Conservation (phyloP, 805 yeast genomes). For the Cyberlindnera amylophila region DNA sequence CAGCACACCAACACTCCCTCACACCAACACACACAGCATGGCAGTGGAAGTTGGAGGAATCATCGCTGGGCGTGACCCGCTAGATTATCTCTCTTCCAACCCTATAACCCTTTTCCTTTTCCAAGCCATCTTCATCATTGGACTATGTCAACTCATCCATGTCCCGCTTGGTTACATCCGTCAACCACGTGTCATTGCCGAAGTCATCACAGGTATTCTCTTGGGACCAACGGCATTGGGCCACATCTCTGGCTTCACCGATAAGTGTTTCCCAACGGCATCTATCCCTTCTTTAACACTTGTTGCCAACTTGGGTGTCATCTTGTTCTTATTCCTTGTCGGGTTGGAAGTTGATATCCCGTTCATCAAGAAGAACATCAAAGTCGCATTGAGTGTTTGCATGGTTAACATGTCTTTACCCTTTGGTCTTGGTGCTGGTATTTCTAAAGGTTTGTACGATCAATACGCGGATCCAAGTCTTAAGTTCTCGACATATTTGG, state of each 20-base stretch:
- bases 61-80: slow-evolving; percentile 68
- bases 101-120: slow-evolving; percentile 70
- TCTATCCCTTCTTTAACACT: slow-evolving; percentile 63
- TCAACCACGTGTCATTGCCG: slow-evolving; percentile 81
- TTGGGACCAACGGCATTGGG: slow-evolving; percentile 78
- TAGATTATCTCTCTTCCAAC: slow-evolving; percentile 49
- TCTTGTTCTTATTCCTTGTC: slow-evolving; percentile 68
- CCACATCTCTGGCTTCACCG: slow-evolving; percentile 61
- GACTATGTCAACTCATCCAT: slow-evolving; percentile 56
- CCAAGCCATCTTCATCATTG: slow-evolving; percentile 60
- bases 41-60: slow-evolving; percentile 51
- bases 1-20: not conserved
- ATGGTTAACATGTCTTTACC: slow-evolving; percentile 72
- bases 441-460: slow-evolving; percentile 56
- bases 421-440: slow-evolving; percentile 72
- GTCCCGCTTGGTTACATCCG: slow-evolving; percentile 55
- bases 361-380: slow-evolving; percentile 56
- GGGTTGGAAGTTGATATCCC: slow-evolving; percentile 75
- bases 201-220: slow-evolving; percentile 71
- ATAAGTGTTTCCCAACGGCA: slow-evolving; percentile 56
- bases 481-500: slow-evolving; percentile 70
- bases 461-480: slow-evolving; percentile 31
- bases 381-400: slow-evolving; percentile 66
- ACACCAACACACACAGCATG: slow-evolving; percentile 1
- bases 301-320: slow-evolving; percentile 71